Evolutionary conservation across 352 stramenopile species (phyloP).

Genomic region (Globisporangium perplexum): DNA sequence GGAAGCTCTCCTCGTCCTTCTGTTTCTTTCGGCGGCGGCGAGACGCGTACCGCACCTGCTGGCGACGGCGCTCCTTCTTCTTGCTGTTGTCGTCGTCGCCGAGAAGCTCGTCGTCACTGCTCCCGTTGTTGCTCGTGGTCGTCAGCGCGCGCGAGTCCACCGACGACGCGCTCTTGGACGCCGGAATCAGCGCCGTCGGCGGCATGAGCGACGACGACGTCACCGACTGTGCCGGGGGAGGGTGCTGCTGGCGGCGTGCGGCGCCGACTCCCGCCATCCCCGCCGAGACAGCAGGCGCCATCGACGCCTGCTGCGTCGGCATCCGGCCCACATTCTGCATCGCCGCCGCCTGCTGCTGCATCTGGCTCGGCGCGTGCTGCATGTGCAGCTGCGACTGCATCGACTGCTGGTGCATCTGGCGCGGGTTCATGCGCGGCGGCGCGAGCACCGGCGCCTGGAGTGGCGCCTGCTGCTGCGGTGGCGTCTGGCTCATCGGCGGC

Average conservation of each 20-base stretch:
- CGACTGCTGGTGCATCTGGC: conserved; percentile 14
- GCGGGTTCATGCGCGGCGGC: conserved; percentile 13
- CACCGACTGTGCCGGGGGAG: conserved; percentile 12
- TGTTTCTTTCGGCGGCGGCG: conserved; percentile 78
- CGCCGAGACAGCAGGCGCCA: conserved; percentile 4
- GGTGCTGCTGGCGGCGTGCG: conserved; percentile 8
- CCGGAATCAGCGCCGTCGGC: conserved; percentile 35
- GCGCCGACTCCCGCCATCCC: conserved; percentile 5
- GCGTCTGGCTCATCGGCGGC: conserved; percentile 23
- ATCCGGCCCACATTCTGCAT: conserved; percentile 14
- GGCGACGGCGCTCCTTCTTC: conserved; percentile 75
- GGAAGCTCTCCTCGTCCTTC: conserved; percentile 78
- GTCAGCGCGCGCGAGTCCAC: conserved; percentile 34
- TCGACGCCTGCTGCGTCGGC: conserved; percentile 11
- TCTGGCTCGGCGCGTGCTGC: conserved; percentile 9
- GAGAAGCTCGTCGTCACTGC: conserved; percentile 50
- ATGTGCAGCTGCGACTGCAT: conserved; percentile 17
- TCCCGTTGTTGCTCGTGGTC: conserved; percentile 46
- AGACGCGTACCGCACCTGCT: conserved; percentile 77
- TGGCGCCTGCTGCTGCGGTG: conserved; percentile 24
- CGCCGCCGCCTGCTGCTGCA: conserved; percentile 7
- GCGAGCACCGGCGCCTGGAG: conserved; percentile 14
- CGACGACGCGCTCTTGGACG: conserved; percentile 20
- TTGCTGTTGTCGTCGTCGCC: conserved; percentile 56
- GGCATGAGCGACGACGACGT: conserved; percentile 18